Evolutionary conservation across 768 basidiomycete species (phyloP), one percentile per base, ranked within the genome.

Genomic region (Cystofilobasidium bisporidii): DNA sequence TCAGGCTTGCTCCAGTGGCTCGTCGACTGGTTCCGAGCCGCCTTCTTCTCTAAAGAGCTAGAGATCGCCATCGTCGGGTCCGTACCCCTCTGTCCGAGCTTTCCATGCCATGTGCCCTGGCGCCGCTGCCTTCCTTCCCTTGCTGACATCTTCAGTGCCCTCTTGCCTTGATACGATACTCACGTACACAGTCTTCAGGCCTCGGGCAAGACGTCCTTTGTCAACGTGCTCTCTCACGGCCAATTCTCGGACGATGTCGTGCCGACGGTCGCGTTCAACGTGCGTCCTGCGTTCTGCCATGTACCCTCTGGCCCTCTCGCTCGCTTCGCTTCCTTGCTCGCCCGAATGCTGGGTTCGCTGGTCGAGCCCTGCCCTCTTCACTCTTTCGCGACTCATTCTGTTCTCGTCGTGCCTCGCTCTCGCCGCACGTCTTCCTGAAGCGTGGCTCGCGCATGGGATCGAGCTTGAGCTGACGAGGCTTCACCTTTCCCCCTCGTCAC

Each of bases 181-280:
- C n/a, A n/a, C n/a, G n/a, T n/a, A 43, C 20, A 63, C 30, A 67
- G 60, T 45, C 40, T 22, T 40, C 69, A 94, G 89, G 90, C 91
- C 3, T 92, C 90, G 3, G 92, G 92, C 55, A 94, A 96, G 80
- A 94, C 92, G 3, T 91, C 89, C 14, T 89, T 96, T 63, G 89
- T 93, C 33, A 91, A 94, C 75, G 88, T 93, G 15, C 84, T 96
- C 26, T 87, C 87, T 6, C 87, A 85, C 36, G 76, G 73, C 43
- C 77, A 93, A 85, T 96, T 90, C 88, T 90, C 88, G 68, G 90
- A 93, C 79, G 92, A 94, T 64, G 90, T 92, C n/a, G 91, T 91
- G 0, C 92, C 92, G 0, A 96, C 92, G 1, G 88, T 96, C 26
- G 90, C 91, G 10, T 96, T 91, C 80, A 92, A 91, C 72, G 85